A percentile compares a stretch with the other conserved stretches of the same genome.
Conservation (phyloP, 768 basidiomycete genomes). For the Podaxis sp. region DNA sequence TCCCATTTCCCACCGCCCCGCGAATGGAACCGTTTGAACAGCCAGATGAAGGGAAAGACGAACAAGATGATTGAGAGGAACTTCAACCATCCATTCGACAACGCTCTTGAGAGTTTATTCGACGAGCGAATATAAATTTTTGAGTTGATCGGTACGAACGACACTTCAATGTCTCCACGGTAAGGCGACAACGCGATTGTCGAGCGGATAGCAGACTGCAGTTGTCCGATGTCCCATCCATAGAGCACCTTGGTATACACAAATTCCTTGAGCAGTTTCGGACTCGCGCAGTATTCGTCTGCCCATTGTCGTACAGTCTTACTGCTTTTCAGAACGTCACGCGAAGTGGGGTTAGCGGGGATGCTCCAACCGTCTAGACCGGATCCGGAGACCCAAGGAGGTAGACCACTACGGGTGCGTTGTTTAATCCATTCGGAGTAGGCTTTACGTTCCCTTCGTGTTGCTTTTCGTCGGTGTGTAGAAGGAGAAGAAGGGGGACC, state of each 20-base stretch:
- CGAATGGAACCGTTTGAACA: constrained; percentile 65
- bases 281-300: constrained; percentile 73
- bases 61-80: constrained; percentile 63
- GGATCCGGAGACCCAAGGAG: constrained; percentile 33
- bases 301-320: constrained; percentile 74
- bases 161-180: constrained; percentile 41
- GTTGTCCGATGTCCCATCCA: constrained; percentile 42
- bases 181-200: constrained; percentile 42
- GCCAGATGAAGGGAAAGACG: constrained; percentile 79
- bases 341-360: constrained; percentile 9
- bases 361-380: constrained; percentile 13
- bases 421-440: constrained; percentile 42
- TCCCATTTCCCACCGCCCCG: constrained; percentile 72
- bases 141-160: constrained; percentile 41
- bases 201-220: constrained; percentile 35
- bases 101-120: constrained; percentile 58
- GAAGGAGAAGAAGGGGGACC: neutral
- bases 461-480: constrained; percentile 30
- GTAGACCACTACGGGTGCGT: constrained; percentile 42
- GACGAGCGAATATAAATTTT: constrained; percentile 64
- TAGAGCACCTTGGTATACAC: constrained; percentile 60
- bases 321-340: constrained; percentile 41
- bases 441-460: constrained; percentile 34
- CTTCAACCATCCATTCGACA: constrained; percentile 70
- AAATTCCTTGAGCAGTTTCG: constrained; percentile 74